Percentiles rank a stretch among this genome's conserved stretches.
These are phyloP conservation scores for Clarireedia monteithiana DNA, from an alignment of 2,329 filamentous ascomycete genomes.

Conservation along the genomic window DNA sequence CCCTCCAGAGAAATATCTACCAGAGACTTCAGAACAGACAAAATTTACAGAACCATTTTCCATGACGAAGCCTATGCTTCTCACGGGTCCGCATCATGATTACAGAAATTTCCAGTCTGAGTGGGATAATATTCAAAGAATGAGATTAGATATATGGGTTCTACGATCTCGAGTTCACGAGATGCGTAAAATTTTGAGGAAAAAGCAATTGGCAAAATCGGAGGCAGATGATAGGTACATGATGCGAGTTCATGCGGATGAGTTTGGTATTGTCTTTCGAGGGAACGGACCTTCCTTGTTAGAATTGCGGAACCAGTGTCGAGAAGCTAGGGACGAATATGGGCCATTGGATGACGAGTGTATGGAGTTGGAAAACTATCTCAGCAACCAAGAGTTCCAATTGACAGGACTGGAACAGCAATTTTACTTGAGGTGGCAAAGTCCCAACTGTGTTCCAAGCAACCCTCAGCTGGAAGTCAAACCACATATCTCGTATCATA, in stretches of 20 bases:
- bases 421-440: conserved; percentile 2
- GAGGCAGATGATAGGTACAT: conserved; percentile 11
- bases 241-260: neutral
- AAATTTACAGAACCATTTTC: too few species aligned
- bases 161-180: too few species aligned
- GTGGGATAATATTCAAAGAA: too few species aligned
- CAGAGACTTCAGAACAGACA: too few species aligned
- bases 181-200: neutral
- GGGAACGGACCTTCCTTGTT: neutral
- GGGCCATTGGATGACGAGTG: conserved; percentile 19
- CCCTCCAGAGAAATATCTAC: too few species aligned
- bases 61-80: too few species aligned
- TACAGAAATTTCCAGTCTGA: too few species aligned
- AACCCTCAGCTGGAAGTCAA: neutral
- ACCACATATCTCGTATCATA: neutral
- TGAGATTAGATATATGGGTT: too few species aligned
- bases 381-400: conserved; percentile 12
- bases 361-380: conserved; percentile 14
- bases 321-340: conserved; percentile 14
- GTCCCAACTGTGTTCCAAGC: neutral
- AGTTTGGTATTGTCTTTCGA: neutral
- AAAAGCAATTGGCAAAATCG: conserved; percentile 7
- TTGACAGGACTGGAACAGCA: conserved; percentile 9
- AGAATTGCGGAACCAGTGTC: conserved; percentile 8
- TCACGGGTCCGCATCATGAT: too few species aligned